Percentiles rank a stretch among this genome's conserved stretches.
These are phyloP conservation scores for Neodidymelliopsis sp. DNA, from an alignment of 2,329 filamentous ascomycete genomes.

Conservation along the genomic window DNA sequence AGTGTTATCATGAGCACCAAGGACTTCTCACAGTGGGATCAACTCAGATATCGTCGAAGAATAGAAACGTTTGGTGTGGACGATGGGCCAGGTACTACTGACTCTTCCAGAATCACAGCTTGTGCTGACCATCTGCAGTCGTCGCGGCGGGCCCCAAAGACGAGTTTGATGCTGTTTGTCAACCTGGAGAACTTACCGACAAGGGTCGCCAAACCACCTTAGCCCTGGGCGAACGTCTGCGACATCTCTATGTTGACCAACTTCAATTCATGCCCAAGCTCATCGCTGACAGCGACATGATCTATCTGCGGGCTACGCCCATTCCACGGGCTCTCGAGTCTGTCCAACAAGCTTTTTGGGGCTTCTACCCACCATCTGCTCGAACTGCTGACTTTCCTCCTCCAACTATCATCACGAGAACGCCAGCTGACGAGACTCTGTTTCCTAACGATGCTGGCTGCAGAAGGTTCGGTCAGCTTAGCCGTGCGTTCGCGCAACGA, in stretches of 20 bases:
- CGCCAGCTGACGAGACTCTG: constrained; percentile 57
- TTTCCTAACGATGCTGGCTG: constrained; percentile 60
- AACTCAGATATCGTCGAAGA: constrained; percentile 70
- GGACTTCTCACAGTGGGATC: constrained; percentile 63
- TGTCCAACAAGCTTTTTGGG: constrained; percentile 59
- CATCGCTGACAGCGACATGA: constrained; percentile 52
- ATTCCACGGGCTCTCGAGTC: constrained; percentile 60
- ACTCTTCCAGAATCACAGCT: neutral
- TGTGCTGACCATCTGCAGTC: constrained; percentile 44
- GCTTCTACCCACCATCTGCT: constrained; percentile 55
- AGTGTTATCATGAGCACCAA: constrained; percentile 65
- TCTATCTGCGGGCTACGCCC: constrained; percentile 58
- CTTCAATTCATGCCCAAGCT: constrained; percentile 57
- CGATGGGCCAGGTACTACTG: constrained; percentile 58
- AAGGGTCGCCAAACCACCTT: constrained; percentile 58
- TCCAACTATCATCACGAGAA: constrained; percentile 55
- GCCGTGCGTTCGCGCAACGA: constrained; percentile 57
- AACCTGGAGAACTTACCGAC: constrained; percentile 60
- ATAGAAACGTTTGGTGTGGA: constrained; percentile 81
- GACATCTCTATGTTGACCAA: constrained; percentile 59
- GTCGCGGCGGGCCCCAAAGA: constrained; percentile 72
- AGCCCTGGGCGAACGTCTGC: constrained; percentile 56
- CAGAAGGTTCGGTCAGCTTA: constrained; percentile 57
- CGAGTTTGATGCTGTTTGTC: constrained; percentile 77
- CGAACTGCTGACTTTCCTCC: constrained; percentile 53